These are phyloP conservation scores for Thraustotheca clavata DNA, from an alignment of 352 stramenopile species.

Conservation along the genomic window DNA sequence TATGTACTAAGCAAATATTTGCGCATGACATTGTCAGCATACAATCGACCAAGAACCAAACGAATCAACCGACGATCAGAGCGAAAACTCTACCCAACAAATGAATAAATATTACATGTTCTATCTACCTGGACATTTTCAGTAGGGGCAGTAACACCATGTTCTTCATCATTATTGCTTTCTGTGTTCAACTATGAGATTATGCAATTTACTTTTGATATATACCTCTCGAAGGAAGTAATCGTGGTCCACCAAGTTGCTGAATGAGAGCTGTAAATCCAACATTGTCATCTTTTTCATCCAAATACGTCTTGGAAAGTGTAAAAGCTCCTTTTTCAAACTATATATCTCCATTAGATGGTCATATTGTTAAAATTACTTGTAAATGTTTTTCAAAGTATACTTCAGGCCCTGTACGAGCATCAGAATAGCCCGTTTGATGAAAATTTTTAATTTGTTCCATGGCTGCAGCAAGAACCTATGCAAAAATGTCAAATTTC, in stretches of 20 bases:
- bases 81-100: conserved; percentile 56
- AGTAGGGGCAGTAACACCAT: no score
- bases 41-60: conserved; percentile 59
- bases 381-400: conserved; percentile 47
- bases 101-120: background rate
- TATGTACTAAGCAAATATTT: conserved; percentile 44
- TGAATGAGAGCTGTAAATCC: conserved; percentile 61
- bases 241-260: conserved; percentile 43
- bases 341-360: background rate
- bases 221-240: conserved; percentile 29
- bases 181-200: background rate
- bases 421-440: conserved; percentile 86
- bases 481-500: background rate
- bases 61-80: conserved; percentile 66
- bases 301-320: conserved; percentile 37
- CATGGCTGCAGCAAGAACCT: conserved; percentile 76
- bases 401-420: conserved; percentile 59
- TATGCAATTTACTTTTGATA: background rate
- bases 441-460: conserved; percentile 91
- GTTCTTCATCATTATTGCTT: background rate
- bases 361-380: conserved; percentile 17
- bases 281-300: conserved; percentile 26
- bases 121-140: background rate
- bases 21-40: conserved; percentile 52
- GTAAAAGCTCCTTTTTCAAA: conserved; percentile 31